Evolutionary conservation across 805 yeast genomes (phyloP).

Genomic region (Barnettozyma pratensis): DNA sequence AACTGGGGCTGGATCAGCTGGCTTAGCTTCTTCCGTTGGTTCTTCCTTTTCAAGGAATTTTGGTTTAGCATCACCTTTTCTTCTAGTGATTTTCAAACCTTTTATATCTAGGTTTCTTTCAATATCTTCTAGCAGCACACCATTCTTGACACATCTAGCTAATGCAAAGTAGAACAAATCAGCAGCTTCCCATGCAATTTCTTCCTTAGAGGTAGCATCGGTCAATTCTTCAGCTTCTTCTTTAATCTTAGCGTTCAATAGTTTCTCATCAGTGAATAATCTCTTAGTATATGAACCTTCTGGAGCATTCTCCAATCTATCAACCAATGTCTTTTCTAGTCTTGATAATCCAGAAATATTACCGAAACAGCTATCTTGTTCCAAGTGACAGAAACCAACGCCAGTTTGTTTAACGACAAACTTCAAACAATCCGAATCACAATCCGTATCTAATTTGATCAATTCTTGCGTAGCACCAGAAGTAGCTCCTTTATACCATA

Average conservation of each 20-base stretch:
- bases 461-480: slow-evolving; percentile 93
- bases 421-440: slow-evolving; percentile 89
- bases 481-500: slow-evolving; percentile 95
- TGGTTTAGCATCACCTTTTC: slow-evolving; percentile 94
- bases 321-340: slow-evolving; percentile 60
- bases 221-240: slow-evolving; percentile 96
- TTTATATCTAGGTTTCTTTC: slow-evolving; percentile 82
- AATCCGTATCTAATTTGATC: slow-evolving; percentile 64
- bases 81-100: slow-evolving; percentile 79
- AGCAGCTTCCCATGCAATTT: slow-evolving; percentile 96
- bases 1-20: slow-evolving; percentile 16
- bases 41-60: slow-evolving; percentile 46
- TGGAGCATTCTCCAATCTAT: slow-evolving; percentile 68
- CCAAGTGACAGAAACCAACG: slow-evolving; percentile 88
- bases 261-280: slow-evolving; percentile 68
- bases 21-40: slow-evolving; percentile 16
- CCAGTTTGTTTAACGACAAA: slow-evolving; percentile 84
- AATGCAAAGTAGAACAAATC: slow-evolving; percentile 78
- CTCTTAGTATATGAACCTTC: slow-evolving; percentile 93
- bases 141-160: slow-evolving; percentile 68
- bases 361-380: slow-evolving; percentile 79
- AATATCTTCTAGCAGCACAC: slow-evolving; percentile 74
- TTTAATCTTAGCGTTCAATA: slow-evolving; percentile 80
- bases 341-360: slow-evolving; percentile 57
- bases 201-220: slow-evolving; percentile 65